Evolutionary conservation across 23 red algal genomes (phyloP).

Genomic region (Porphyridium purpureum): DNA sequence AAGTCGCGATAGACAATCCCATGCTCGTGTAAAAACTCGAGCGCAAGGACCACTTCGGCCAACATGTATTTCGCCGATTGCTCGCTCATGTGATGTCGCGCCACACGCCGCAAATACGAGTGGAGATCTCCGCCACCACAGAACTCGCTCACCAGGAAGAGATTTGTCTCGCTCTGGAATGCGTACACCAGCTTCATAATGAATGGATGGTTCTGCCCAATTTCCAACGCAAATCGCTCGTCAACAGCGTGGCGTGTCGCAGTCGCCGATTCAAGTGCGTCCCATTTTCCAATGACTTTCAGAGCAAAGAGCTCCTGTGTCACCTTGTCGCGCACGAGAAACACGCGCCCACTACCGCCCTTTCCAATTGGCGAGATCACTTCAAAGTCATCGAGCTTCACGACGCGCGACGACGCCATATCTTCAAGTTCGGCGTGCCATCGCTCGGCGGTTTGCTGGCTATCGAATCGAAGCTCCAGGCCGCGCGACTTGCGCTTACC

Average conservation of each 20-base stretch:
- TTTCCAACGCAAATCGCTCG: slow-evolving; percentile 51
- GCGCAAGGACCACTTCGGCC: slow-evolving; percentile 63
- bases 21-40: slow-evolving; percentile 59
- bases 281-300: slow-evolving; percentile 33
- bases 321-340: slow-evolving; percentile 44
- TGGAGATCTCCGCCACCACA: slow-evolving; percentile 58
- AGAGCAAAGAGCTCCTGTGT: slow-evolving; percentile 38
- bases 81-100: slow-evolving; percentile 20
- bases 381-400: slow-evolving; percentile 72
- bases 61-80: slow-evolving; percentile 16
- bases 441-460: no score
- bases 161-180: slow-evolving; percentile 52
- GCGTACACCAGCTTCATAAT: slow-evolving; percentile 50
- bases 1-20: slow-evolving; percentile 77
- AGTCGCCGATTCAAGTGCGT: background rate
- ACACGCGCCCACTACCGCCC: slow-evolving; percentile 51
- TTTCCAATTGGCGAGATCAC: slow-evolving; percentile 61
- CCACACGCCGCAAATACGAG: slow-evolving; percentile 10
- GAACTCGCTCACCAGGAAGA: slow-evolving; percentile 65
- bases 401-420: no score
- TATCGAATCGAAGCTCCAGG: no score
- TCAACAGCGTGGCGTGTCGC: slow-evolving; percentile 18
- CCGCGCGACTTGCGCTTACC: no score
- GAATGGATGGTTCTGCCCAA: slow-evolving; percentile 39
- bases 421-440: no score